Percentiles rank a stretch among this genome's conserved stretches.
Evolutionary conservation across 257 asterid genomes (phyloP).

Genomic region (Plantago ovata): DNA sequence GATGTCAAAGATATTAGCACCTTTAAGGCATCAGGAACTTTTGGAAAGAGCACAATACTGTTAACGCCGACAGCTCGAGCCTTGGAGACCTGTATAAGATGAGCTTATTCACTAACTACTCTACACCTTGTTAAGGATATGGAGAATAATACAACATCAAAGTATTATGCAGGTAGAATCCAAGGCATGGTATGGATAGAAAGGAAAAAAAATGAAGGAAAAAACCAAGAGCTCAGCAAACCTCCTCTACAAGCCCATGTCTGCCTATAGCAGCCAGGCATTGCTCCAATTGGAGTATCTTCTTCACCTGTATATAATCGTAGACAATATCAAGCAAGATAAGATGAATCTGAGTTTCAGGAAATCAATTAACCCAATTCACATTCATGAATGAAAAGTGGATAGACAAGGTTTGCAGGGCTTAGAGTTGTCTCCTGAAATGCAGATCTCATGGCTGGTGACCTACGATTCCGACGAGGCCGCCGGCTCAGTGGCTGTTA

Average conservation of each 20-base stretch:
- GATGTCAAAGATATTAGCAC: conserved; percentile 31
- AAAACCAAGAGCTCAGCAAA: conserved; percentile 24
- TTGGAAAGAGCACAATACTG: conserved; percentile 95
- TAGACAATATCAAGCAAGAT: conserved; percentile 4
- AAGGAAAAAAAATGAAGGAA: not conserved
- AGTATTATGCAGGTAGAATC: not conserved
- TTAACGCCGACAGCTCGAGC: conserved; percentile 97
- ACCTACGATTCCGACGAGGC: conserved; percentile 87
- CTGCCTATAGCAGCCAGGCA: conserved; percentile 99
- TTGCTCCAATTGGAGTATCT: conserved; percentile 96
- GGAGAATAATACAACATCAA: not conserved
- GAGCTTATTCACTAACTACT: conserved; percentile 13
- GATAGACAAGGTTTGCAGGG: conserved; percentile 94
- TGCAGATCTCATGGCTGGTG: conserved; percentile 73
- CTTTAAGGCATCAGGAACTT: conserved; percentile 95
- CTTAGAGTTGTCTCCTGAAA: conserved; percentile 83
- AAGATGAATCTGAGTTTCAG: not conserved
- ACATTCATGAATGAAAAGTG: conserved; percentile 97
- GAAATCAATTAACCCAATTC: conserved; percentile 6
- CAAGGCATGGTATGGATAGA: not conserved
- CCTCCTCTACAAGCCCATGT: conserved; percentile 97
- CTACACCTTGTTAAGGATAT: not conserved
- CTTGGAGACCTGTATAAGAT: conserved; percentile 62
- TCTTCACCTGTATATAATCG: conserved; percentile 65
- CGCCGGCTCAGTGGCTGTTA: conserved; percentile 64